Percentiles rank a stretch among this genome's conserved stretches.
These are phyloP conservation scores for Dactylellina leptospora DNA, from an alignment of 2,329 filamentous ascomycete species.

Conservation along the genomic window DNA sequence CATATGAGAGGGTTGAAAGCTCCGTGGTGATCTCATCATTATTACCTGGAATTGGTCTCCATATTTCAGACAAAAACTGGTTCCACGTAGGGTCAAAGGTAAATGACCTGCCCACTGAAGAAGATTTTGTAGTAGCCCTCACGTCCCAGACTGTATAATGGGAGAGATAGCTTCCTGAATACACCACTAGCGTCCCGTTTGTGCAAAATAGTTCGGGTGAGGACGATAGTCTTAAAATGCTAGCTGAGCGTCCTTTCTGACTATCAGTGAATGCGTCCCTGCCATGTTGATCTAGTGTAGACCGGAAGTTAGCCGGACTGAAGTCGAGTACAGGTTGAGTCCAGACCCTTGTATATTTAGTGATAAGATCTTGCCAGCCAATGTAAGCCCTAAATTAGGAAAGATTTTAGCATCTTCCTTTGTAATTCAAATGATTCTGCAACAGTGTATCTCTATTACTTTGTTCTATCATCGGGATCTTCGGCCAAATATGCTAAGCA, in stretches of 20 bases:
- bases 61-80: background rate
- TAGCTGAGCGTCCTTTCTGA: constrained; percentile 4
- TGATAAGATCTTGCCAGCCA: constrained; percentile 6
- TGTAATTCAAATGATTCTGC: background rate
- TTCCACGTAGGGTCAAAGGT: background rate
- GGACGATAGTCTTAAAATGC: background rate
- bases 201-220: constrained; percentile 23
- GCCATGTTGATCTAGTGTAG: background rate
- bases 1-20: background rate
- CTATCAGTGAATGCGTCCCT: constrained; percentile 5
- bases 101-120: constrained; percentile 9
- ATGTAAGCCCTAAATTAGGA: background rate
- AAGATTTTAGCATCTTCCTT: background rate
- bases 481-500: background rate
- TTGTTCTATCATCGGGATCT: background rate
- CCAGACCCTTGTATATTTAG: background rate
- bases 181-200: constrained; percentile 7
- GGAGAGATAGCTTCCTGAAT: constrained; percentile 11
- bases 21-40: background rate
- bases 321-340: background rate
- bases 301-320: background rate
- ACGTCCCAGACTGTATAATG: constrained; percentile 24
- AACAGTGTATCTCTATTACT: background rate
- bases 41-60: background rate
- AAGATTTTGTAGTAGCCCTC: background rate